Evolutionary conservation across 2,329 filamentous ascomycete genomes (phyloP).

Genomic region (Fusarium nygamai): DNA sequence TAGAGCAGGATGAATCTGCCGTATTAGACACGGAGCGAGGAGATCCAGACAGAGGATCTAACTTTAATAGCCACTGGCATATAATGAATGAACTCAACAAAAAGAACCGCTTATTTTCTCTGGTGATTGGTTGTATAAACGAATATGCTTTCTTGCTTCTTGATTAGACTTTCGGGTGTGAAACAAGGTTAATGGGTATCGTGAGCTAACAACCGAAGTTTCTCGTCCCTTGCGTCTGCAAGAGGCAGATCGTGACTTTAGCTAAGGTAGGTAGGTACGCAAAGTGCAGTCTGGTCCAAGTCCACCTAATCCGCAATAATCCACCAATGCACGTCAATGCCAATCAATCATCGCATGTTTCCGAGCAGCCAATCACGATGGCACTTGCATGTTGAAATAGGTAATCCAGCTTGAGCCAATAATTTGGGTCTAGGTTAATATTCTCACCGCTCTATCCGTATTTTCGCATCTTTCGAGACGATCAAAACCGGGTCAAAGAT

Average conservation of each 20-base stretch:
- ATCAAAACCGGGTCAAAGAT: conserved; percentile 3
- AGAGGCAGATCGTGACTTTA: conserved; percentile 16
- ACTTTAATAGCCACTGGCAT: conserved; percentile 26
- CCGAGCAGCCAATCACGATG: conserved; percentile 31
- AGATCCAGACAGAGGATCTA: conserved; percentile 24
- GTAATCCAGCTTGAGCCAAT: conserved; percentile 24
- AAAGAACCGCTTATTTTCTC: not conserved
- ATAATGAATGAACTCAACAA: not conserved
- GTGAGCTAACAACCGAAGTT: conserved; percentile 4
- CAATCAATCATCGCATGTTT: conserved; percentile 17
- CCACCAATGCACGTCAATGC: conserved; percentile 24
- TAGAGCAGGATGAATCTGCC: conserved; percentile 20
- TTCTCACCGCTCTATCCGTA: conserved; percentile 27
- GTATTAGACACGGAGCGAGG: conserved; percentile 19
- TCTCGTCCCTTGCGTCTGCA: not conserved
- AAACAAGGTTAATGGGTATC: not conserved
- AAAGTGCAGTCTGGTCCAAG: not conserved
- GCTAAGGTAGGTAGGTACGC: not conserved
- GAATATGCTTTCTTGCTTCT: not conserved
- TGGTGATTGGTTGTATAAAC: not conserved
- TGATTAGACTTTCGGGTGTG: conserved; percentile 12
- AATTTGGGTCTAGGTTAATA: not conserved
- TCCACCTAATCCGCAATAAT: not conserved
- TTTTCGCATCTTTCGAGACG: not conserved
- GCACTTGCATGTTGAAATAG: conserved; percentile 32